These are phyloP conservation scores for Zizania palustris DNA, from an alignment of 202 grass and related monocot species.

Conservation along the genomic window DNA sequence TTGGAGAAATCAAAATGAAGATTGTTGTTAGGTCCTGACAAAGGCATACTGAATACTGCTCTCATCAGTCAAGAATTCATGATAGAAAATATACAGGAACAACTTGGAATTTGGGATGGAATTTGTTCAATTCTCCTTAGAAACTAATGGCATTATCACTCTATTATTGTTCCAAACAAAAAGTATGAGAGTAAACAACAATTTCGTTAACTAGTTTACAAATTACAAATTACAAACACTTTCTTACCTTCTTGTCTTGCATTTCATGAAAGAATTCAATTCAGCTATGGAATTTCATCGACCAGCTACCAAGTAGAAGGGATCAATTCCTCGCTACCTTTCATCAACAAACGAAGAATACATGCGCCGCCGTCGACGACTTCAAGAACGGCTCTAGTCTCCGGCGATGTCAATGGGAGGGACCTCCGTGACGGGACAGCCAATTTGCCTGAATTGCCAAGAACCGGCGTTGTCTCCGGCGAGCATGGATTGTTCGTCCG, in stretches of 20 bases:
- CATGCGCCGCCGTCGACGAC: no score
- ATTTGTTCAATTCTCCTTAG: background rate
- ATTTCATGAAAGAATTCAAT: background rate
- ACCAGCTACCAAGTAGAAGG: background rate
- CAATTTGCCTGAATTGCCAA: background rate
- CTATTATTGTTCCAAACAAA: conserved; percentile 2
- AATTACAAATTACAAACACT: background rate
- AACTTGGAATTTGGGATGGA: no score
- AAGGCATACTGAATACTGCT: no score
- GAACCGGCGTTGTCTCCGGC: background rate
- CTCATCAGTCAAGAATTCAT: no score
- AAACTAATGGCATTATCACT: background rate
- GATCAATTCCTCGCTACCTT: background rate
- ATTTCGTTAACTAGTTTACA: background rate
- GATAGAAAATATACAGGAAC: no score
- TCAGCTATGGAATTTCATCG: background rate
- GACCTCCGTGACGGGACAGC: background rate
- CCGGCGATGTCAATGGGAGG: background rate
- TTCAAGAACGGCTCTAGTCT: background rate
- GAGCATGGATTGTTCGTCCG: background rate
- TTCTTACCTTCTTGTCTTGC: background rate
- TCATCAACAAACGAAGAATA: background rate
- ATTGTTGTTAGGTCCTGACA: background rate
- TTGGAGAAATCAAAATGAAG: conserved; percentile 9
- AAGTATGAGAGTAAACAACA: background rate